Percentiles rank a stretch among this genome's conserved stretches.
phyloP scores from a whole-genome alignment of 306 rosid species.

The Chamaecrista fasciculata region DNA sequence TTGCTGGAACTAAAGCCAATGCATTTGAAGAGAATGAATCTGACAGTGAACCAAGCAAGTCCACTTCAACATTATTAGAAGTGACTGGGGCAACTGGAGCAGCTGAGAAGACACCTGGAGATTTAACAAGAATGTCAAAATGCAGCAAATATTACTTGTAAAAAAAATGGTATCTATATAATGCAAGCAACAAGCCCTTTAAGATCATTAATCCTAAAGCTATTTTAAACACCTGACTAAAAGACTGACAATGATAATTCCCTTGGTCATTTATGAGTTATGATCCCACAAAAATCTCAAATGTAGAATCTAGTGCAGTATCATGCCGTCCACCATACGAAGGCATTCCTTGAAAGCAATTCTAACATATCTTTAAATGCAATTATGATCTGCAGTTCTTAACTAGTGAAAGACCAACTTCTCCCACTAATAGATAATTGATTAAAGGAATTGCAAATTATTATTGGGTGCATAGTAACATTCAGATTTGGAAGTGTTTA shows the following conservation, averaged over 20 bases:
- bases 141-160: slow-evolving; percentile 13
- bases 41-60: slow-evolving; percentile 78
- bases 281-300: not conserved
- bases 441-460: not conserved
- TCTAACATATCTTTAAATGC: not conserved
- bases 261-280: too few relatives aligned
- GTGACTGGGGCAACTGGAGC: slow-evolving; percentile 49
- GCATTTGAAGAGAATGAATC: slow-evolving; percentile 67
- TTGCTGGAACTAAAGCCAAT: slow-evolving; percentile 68
- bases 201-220: slow-evolving; percentile 12
- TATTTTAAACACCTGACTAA: slow-evolving; percentile 12
- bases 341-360: not conserved
- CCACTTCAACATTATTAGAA: slow-evolving; percentile 62
- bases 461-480: not conserved
- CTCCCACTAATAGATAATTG: not conserved
- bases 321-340: not conserved
- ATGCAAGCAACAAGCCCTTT: not conserved
- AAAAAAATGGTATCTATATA: not conserved
- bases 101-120: slow-evolving; percentile 46
- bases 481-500: not conserved
- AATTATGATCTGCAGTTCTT: slow-evolving; percentile 2
- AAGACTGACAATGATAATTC: slow-evolving; percentile 13
- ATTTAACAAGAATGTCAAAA: slow-evolving; percentile 26
- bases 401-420: not conserved
- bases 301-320: not conserved